Evolutionary conservation across 192 early-diverging fungal genomes (phyloP).

Genomic region (Linnemannia zychae): DNA sequence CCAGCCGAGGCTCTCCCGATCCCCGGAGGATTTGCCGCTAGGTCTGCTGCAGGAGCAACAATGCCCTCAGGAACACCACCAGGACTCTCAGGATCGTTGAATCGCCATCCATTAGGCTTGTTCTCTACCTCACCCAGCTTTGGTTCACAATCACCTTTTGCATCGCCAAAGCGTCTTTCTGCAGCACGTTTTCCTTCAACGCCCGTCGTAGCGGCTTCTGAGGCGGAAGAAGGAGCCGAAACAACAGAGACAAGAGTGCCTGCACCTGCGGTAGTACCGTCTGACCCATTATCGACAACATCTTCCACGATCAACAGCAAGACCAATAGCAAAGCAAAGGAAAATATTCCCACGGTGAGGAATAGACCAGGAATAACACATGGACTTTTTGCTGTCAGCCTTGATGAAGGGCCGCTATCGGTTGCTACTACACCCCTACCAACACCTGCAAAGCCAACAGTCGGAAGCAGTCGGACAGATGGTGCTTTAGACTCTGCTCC

Average conservation of each 20-base stretch:
- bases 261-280: not conserved
- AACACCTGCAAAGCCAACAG: not conserved
- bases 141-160: slow-evolving; percentile 41
- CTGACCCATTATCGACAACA: not conserved
- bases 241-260: not conserved
- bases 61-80: slow-evolving; percentile 26
- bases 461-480: not conserved
- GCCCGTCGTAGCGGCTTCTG: not conserved
- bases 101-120: slow-evolving; percentile 35
- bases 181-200: slow-evolving; percentile 7
- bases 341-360: not conserved
- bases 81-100: slow-evolving; percentile 27
- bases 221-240: not conserved
- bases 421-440: slow-evolving; percentile 5
- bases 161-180: slow-evolving; percentile 5
- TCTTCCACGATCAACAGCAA: not conserved
- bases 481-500: not conserved
- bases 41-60: not conserved
- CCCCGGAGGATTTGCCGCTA: not conserved
- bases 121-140: slow-evolving; percentile 54
- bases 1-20: not conserved
- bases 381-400: slow-evolving; percentile 9
- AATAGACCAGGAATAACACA: not conserved
- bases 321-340: not conserved
- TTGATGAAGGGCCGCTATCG: slow-evolving; percentile 27